Conservation (phyloP, 2,329 filamentous ascomycete genomes). For the Hypoxylon sp. region DNA sequence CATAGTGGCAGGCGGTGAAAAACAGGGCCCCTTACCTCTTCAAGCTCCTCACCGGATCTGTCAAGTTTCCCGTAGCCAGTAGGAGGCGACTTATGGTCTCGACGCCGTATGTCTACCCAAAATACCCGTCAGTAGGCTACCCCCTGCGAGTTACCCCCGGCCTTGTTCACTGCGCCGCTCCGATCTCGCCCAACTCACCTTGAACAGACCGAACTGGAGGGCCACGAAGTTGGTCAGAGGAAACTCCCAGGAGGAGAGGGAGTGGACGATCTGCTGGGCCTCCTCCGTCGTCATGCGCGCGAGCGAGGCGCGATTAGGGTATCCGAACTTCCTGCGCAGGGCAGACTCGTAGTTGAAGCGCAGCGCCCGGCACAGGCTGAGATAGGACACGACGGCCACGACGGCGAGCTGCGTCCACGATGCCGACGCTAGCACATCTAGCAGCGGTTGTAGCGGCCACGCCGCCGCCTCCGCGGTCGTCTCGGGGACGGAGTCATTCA, state of each 20-base stretch:
- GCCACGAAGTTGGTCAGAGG: constrained; percentile 39
- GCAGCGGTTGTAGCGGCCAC: constrained; percentile 8
- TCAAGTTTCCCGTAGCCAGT: constrained; percentile 44
- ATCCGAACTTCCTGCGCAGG: constrained; percentile 38
- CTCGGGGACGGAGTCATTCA: constrained; percentile 18
- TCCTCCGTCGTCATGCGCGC: constrained; percentile 44
- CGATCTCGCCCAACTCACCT: constrained; percentile 42
- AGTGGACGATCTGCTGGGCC: constrained; percentile 43
- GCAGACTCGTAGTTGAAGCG: constrained; percentile 42
- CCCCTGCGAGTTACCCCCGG: background rate
- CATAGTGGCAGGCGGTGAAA: background rate
- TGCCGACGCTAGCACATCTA: constrained; percentile 6
- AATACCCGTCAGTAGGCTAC: constrained; percentile 4
- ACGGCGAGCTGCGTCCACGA: constrained; percentile 36
- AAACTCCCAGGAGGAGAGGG: constrained; percentile 39
- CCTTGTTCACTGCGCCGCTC: no score
- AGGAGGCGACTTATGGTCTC: constrained; percentile 45
- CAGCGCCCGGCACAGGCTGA: constrained; percentile 39
- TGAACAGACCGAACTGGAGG: constrained; percentile 46
- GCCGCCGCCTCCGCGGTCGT: background rate
- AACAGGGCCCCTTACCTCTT: constrained; percentile 40
- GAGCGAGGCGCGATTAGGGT: constrained; percentile 39
- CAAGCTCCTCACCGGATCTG: constrained; percentile 43
- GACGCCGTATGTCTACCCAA: constrained; percentile 44
- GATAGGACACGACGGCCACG: constrained; percentile 35